Evolutionary conservation across 371 early-diverging fungal species (phyloP), one percentile per base, ranked within the genome.

Genomic region (Mucor velutinosus): DNA sequence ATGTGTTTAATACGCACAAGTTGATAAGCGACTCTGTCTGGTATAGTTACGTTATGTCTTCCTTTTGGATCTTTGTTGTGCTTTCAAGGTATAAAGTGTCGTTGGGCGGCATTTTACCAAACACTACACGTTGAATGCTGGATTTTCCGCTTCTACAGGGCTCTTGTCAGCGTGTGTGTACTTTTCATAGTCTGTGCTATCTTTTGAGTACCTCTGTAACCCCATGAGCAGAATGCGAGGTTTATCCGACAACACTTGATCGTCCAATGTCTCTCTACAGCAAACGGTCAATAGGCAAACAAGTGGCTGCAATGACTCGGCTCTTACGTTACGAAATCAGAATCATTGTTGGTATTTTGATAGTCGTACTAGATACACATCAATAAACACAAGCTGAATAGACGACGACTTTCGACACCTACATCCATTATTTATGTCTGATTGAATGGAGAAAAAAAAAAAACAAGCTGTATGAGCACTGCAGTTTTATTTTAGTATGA

Each of bases 61-160:
- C 91, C 70, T 90, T 94, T 58, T 82, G 84, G 57, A 94, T 87
- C 76, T 90, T 92, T 66, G 88, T 88, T 14, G 96, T 96, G 62
- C 92, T 90, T 79, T 94, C 93, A 57, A 96, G 84, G 74, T 90
- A 95, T 61, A 98, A 81, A 0, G 97, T 97, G 60, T 98, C 97
- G 71, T 94, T 94, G 17, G 97, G 93, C 15, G 91, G 86, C 90
- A 93, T 92, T 71, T 94, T 92, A 53, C 95, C 93, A 76, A 98
- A 97, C 10, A 98, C 94, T 23, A 97, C 97, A 61, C 87, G 87
- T 62, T 93, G 90, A 55, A 98, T 97, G 75, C 92, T 92, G 25
- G 95, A 94, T 75, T 98, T 98, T 43, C 98, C 98, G 78, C 96
- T 94, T 76, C 95, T 95, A 69, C 47, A 17, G 29, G 60, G 1